Conservation (phyloP, 129 eudicot species). For the Ambrosia artemisiifolia region DNA sequence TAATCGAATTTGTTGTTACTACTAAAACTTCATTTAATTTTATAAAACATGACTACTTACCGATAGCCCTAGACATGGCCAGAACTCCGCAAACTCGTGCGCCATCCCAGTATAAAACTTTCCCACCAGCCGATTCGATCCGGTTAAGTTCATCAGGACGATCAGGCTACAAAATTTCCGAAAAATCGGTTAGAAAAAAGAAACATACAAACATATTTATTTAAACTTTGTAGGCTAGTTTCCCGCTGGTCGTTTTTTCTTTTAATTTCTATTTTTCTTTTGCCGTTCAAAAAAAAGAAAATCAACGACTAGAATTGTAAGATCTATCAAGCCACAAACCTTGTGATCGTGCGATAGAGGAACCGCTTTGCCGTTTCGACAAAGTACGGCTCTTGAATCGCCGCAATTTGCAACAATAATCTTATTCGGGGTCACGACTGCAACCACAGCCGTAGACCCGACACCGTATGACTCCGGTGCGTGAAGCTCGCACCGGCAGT, state of each 20-base stretch:
- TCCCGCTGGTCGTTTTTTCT: no score
- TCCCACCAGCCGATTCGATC: constrained; percentile 55
- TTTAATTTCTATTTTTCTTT: no score
- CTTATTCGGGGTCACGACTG: constrained; percentile 42
- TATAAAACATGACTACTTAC: constrained; percentile 14
- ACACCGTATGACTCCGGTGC: constrained; percentile 40
- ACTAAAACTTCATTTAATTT: no score
- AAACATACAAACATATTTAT: not conserved
- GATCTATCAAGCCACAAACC: constrained; percentile 23
- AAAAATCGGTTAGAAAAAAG: not conserved
- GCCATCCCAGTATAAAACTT: constrained; percentile 61
- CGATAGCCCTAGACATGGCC: constrained; percentile 66
- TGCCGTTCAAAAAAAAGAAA: no score
- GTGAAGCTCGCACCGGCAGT: constrained; percentile 44
- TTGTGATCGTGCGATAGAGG: constrained; percentile 59
- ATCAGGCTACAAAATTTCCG: constrained; percentile 46
- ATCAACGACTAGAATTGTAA: not conserved
- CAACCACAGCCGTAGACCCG: constrained; percentile 61
- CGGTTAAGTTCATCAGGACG: constrained; percentile 58
- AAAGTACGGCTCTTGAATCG: constrained; percentile 58
- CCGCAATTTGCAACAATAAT: constrained; percentile 63
- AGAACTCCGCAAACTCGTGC: constrained; percentile 57
- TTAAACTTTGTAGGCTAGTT: no score
- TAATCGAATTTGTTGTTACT: no score
- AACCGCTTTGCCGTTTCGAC: constrained; percentile 41